These are phyloP conservation scores for Lodderomyces elongisporus DNA, from an alignment of 1,139 yeast species.

Conservation along the genomic window DNA sequence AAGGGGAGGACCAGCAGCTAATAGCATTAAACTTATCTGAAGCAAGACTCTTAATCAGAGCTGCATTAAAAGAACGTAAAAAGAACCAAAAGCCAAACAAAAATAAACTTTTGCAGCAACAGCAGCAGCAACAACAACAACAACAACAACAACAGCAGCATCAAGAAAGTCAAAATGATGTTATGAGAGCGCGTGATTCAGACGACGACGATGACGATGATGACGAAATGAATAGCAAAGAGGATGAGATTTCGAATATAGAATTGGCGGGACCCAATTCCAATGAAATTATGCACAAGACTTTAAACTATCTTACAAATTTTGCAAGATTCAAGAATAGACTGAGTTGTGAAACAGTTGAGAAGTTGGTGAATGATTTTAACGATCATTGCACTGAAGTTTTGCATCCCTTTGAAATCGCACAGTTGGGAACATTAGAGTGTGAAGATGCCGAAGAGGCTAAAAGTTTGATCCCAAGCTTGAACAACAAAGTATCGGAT, in stretches of 20 bases:
- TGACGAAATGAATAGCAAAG: slow-evolving; percentile 44
- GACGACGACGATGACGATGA: slow-evolving; percentile 32
- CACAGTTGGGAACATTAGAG: slow-evolving; percentile 88
- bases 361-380: slow-evolving; percentile 68
- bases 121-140: neutral
- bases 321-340: slow-evolving; percentile 90
- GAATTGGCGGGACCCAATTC: slow-evolving; percentile 64
- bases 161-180: slow-evolving; percentile 5
- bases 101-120: neutral
- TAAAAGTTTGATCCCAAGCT: slow-evolving; percentile 85
- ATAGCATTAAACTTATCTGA: slow-evolving; percentile 85
- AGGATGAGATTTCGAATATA: slow-evolving; percentile 61
- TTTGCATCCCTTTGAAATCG: slow-evolving; percentile 92
- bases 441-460: slow-evolving; percentile 99
- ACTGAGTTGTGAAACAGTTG: slow-evolving; percentile 91
- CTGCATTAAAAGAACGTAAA: slow-evolving; percentile 79
- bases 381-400: slow-evolving; percentile 54
- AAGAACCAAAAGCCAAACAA: slow-evolving; percentile 12
- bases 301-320: slow-evolving; percentile 78
- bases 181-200: slow-evolving; percentile 5
- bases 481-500: slow-evolving; percentile 74
- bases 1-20: slow-evolving; percentile 70
- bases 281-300: slow-evolving; percentile 77
- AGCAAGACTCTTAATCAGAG: slow-evolving; percentile 83
- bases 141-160: slow-evolving; percentile 9